Evolutionary conservation across 345 rosid species (phyloP).

Genomic region (Aurinia saxatilis): DNA sequence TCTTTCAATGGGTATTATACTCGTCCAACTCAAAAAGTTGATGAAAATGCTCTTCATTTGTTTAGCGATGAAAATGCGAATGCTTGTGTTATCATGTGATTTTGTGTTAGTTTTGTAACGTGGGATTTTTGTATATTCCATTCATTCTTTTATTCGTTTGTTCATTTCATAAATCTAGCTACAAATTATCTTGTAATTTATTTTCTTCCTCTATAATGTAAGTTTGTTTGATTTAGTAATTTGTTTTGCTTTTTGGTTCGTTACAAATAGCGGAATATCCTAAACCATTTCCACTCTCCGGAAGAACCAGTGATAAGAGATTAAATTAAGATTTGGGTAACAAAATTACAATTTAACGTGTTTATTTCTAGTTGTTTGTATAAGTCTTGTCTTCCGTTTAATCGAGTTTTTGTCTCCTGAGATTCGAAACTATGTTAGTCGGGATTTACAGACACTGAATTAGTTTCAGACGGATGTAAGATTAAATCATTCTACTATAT

Average conservation of each 20-base stretch:
- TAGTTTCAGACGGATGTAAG: no score
- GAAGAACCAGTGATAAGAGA: no score
- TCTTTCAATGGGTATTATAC: not conserved
- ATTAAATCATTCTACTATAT: no score
- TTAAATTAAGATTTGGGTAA: no score
- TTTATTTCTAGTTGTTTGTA: no score
- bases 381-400: no score
- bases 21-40: constrained; percentile 20
- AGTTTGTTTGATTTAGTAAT: not conserved
- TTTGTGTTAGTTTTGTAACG: constrained; percentile 14
- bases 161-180: not conserved
- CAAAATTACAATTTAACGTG: no score
- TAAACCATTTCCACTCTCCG: no score
- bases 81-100: constrained; percentile 37
- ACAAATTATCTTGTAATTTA: not conserved
- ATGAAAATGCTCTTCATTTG: constrained; percentile 57
- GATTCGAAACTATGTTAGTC: no score
- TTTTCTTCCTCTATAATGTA: not conserved
- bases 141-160: constrained; percentile 3
- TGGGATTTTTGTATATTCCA: not conserved
- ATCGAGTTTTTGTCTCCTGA: no score
- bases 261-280: no score
- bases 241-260: not conserved
- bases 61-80: constrained; percentile 87
- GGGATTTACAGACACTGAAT: no score